Percentiles rank a stretch among this genome's conserved stretches.
These are phyloP conservation scores for Verticillium zaregamsianum DNA, from an alignment of 2,329 filamentous ascomycete species.

Conservation along the genomic window DNA sequence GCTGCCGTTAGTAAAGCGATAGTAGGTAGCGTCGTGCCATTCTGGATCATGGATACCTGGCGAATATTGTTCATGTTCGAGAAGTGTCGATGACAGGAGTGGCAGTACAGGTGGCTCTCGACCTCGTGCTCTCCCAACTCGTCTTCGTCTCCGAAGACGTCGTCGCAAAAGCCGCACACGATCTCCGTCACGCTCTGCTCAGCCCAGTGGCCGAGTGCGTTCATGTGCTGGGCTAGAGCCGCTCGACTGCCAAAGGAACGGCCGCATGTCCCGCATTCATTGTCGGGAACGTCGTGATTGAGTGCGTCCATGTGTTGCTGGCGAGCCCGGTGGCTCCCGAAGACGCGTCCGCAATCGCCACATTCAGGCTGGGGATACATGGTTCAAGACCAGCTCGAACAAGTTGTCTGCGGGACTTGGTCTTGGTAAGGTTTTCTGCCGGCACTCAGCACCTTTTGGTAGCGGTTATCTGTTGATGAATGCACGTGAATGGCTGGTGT, in stretches of 20 bases:
- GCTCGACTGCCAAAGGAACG: neutral
- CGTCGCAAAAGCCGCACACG: neutral
- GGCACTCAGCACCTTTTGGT: too few relatives aligned
- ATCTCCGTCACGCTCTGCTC: neutral
- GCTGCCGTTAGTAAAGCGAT: neutral
- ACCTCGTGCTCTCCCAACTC: slow-evolving; percentile 1
- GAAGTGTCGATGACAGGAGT: neutral
- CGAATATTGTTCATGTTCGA: neutral
- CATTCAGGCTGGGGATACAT: neutral
- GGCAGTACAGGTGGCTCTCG: slow-evolving; percentile 3
- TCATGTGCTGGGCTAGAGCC: slow-evolving; percentile 1
- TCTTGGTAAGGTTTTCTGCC: neutral
- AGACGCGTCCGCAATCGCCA: neutral
- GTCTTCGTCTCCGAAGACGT: neutral
- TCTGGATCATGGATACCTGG: neutral
- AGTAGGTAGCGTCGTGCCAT: too few relatives aligned
- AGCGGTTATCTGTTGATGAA: too few relatives aligned
- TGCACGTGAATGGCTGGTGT: too few relatives aligned
- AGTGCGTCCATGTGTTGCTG: slow-evolving; percentile 4
- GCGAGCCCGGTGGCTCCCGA: neutral
- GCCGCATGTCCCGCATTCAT: slow-evolving; percentile 2
- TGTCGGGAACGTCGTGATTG: neutral
- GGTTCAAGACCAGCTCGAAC: neutral
- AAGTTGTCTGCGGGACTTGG: neutral
- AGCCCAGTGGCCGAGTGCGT: neutral